These are phyloP conservation scores for Neurospora intermedia DNA, from an alignment of 495 filamentous ascomycete genomes.

Conservation along the genomic window DNA sequence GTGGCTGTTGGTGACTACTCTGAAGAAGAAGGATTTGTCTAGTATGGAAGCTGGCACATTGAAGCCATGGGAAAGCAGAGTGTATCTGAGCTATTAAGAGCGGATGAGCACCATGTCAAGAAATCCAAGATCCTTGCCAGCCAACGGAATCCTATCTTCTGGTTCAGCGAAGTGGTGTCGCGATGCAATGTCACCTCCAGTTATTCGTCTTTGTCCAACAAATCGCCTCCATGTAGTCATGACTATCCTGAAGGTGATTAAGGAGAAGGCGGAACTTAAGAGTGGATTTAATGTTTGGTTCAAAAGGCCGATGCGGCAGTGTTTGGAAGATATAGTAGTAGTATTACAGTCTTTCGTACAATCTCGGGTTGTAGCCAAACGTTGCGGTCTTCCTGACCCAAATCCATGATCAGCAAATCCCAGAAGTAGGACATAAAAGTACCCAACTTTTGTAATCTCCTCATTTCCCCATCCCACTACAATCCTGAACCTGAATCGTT, in stretches of 20 bases:
- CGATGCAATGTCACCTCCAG: too few relatives aligned
- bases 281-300: too few relatives aligned
- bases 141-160: too few relatives aligned
- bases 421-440: neutral
- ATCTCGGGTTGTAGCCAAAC: neutral
- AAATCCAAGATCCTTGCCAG: too few relatives aligned
- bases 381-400: neutral
- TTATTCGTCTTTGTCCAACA: too few relatives aligned
- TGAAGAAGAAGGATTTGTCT: neutral
- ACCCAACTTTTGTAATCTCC: neutral
- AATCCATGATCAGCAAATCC: neutral
- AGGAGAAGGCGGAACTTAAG: too few relatives aligned
- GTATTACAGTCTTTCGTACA: neutral
- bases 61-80: slow-evolving; percentile 10
- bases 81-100: slow-evolving; percentile 3
- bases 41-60: neutral
- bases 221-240: too few relatives aligned
- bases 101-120: neutral
- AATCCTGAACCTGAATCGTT: neutral
- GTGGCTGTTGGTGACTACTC: neutral
- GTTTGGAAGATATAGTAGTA: neutral
- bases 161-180: too few relatives aligned
- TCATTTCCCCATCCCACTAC: neutral
- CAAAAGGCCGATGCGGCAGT: neutral
- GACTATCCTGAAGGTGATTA: too few relatives aligned